Base-by-base conservation (phyloP, 495 filamentous ascomycete genomes). In the Platismatia glauca region DNA sequence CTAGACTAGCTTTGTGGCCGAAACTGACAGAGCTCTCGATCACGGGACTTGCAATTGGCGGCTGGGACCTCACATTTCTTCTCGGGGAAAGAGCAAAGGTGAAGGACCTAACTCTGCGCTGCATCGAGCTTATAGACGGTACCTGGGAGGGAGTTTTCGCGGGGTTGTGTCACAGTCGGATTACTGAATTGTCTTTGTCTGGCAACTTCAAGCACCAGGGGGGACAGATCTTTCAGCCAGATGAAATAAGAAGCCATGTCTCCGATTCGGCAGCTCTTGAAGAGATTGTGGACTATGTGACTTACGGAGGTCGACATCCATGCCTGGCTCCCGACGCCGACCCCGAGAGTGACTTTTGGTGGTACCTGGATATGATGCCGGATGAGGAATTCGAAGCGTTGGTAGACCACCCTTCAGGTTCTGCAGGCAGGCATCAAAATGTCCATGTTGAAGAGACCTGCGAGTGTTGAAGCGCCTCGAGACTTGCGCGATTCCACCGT, bases 241-340 rank as follows among this genome's bases (percentile, higher is more conserved):
- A 9, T 9, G 3, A 9, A 7, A 5, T 7, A 22, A 7, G 0
- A 22, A 9, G 7, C 20, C 5, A 11, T 22, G 7, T 22, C 11
- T 7, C 43, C 20, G 20, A 46, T 8, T 7, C 3, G 20, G 0
- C 0, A 22, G 1, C 7, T 8, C 43, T 46, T 3, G 6, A 2
- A 22, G 43, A 6, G 3, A 9, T 7, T 9, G 43, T 22, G 43
- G 4, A 6, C 11, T 44, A 43, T 46, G 38, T 20, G 5, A 34
- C n/a, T 16, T 8, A 48, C 16, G 58, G 58, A 6, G 35, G 39
- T 9, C 37, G 58, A 29, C 58, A 59, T 46, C 58, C 58, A 13
- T 59, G 58, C 11, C 33, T 46, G 1, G 6, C 16, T 20, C 22
- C 24, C 13, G 37, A 34, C 0, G 7, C 22, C n/a, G 58, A 59